Base-by-base conservation (phyloP, 768 basidiomycete genomes). In the Rhizopogon vinicolor region DNA sequence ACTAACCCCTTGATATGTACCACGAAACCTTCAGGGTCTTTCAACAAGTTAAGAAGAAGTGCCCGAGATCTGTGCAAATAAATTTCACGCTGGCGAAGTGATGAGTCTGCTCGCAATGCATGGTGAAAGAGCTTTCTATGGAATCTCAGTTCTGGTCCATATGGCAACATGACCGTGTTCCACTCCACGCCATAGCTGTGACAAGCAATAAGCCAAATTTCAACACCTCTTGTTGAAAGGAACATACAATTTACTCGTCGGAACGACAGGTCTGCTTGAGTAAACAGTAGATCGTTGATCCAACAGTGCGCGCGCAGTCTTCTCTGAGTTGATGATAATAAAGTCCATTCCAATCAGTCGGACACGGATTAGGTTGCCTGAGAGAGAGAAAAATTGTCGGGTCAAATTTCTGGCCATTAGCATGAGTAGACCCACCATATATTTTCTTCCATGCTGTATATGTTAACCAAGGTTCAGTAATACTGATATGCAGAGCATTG, bases 391-490 rank as follows among this genome's bases (percentile, higher is more conserved):
- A 19, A 9, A 33, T 22, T 14, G 31, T 33, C 18, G 12, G 12
- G 31, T 33, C 12, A 31, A 19, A 18, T 19, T 9, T 13, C 18
- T 35, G 5, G 19, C 18, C 31, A 35, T 18, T 7, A 35, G 13
- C 7, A 19, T 19, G 19, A 35, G 33, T 12, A 48, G 19, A 58
- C 68, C 5, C 44, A 73, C 72, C 72, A 33, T 71, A 70, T 22
- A 40, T 18, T 45, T 62, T 57, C 37, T 62, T 62, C 72, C 72
- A 74, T 25, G 68, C 62, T 22, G 44, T 33, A 31, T 66, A 74
- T 0, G 68, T 66, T 46, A 71, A 18, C 72, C 71, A 73, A 10
- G 69, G 68, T 14, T 60, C 57, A 8, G 40, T 37, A 18, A 56
- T 59, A 28, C 67, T 65, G 22, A 71, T 58, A 41, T 65, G 58